Base-by-base conservation (phyloP, 179 eudicot genomes). In the Pouteria campechiana region DNA sequence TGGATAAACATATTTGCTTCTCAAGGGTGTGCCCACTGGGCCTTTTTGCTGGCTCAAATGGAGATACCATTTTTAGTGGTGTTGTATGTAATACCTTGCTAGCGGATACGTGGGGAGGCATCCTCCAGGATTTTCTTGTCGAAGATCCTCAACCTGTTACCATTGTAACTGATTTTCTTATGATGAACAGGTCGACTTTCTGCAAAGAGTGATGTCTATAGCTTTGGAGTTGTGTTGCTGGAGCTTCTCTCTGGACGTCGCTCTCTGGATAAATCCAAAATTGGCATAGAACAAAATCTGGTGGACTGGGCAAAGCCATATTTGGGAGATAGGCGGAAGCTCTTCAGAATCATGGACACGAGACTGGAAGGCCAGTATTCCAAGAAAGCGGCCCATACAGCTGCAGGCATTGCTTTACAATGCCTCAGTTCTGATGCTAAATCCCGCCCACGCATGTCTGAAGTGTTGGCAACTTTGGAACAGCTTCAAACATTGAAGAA, bases 191-290 rank as follows among this genome's bases (percentile, higher is more conserved):
- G 79, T 41, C 55, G 62, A 44, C 48, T 73, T 32, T 61, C 64
- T 3, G 31, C 63, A 14, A 69, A 54, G 37, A 65, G 75, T 38
- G 79, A 73, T 23, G 69, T 73, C 17, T 73, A 69, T 43, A 61
- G 79, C 39, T 73, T 69, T 10, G 79, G 79, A 18, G 63, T 69
- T 2, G 76, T 73, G 33, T 37, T 73, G 36, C 44, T 73, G 19
- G 79, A 73, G 52, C 55, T 73, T 0, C 57, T 73, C 10, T 61
- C 72, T 7, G 79, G 75, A 18, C 73, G 72, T 3, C 57, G 53
- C 7, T 66, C 57, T 3, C 31, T 61, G 2, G 76, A 73, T 32
- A 46, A 44, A 25, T 42, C 25, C 16, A 65, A 50, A 41, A 23
- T 25, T 7, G 50, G 67, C 25, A 41, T 37, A 25, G 79, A 69